Percentiles rank a stretch among this genome's conserved stretches.
Conservation (phyloP, 2,329 filamentous ascomycete genomes). For the Monilinia vaccinii-corymbosi region DNA sequence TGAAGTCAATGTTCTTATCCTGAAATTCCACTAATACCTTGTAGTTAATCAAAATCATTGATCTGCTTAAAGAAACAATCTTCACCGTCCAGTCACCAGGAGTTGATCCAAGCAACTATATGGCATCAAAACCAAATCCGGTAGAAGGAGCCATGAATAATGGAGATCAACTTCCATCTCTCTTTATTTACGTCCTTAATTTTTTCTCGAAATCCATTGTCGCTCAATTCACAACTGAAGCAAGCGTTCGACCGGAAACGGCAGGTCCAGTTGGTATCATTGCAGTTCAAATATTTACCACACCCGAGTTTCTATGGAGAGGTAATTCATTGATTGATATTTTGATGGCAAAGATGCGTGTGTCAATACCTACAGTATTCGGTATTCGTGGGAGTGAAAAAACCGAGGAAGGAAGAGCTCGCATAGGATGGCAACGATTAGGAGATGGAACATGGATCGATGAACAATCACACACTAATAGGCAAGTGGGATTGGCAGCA, state of each 20-base stretch:
- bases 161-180: slow-evolving; percentile 46
- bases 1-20: background rate
- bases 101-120: slow-evolving; percentile 47
- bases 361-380: slow-evolving; percentile 76
- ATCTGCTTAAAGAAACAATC: background rate
- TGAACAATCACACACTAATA: slow-evolving; percentile 67
- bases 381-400: slow-evolving; percentile 70
- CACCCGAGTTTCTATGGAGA: slow-evolving; percentile 56
- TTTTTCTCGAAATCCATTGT: slow-evolving; percentile 67
- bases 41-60: slow-evolving; percentile 26
- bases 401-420: slow-evolving; percentile 54
- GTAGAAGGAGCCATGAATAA: slow-evolving; percentile 40
- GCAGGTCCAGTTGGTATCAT: slow-evolving; percentile 77
- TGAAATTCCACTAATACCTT: slow-evolving; percentile 8
- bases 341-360: slow-evolving; percentile 75
- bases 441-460: slow-evolving; percentile 42
- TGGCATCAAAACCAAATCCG: slow-evolving; percentile 38
- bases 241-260: slow-evolving; percentile 50
- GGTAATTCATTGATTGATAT: slow-evolving; percentile 68
- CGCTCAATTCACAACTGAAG: slow-evolving; percentile 60
- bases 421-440: slow-evolving; percentile 64
- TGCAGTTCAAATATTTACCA: slow-evolving; percentile 64
- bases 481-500: slow-evolving; percentile 74
- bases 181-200: slow-evolving; percentile 69
- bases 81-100: background rate